Percentiles rank a stretch among this genome's conserved stretches.
These are phyloP conservation scores for Rhododendron williamsianum DNA, from an alignment of 148 eudicot species.

Conservation along the genomic window DNA sequence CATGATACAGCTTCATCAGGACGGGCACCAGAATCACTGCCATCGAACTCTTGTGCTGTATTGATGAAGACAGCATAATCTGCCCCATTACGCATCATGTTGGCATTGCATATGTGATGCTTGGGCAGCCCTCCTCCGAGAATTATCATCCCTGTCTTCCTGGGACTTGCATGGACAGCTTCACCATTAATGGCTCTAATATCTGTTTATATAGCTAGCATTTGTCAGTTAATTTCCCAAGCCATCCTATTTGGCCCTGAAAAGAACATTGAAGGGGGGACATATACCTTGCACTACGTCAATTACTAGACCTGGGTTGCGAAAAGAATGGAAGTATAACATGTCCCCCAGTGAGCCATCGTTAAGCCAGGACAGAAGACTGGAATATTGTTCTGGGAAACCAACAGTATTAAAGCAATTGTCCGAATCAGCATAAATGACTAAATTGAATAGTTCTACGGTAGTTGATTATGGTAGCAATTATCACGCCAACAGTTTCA, in stretches of 20 bases:
- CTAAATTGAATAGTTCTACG: background rate
- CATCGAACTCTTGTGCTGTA: slow-evolving; percentile 92
- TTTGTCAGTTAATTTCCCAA: background rate
- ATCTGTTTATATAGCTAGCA: slow-evolving; percentile 34
- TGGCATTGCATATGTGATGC: slow-evolving; percentile 87
- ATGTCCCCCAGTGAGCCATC: slow-evolving; percentile 91
- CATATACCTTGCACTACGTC: slow-evolving; percentile 80
- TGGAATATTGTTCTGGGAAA: slow-evolving; percentile 68
- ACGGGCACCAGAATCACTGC: slow-evolving; percentile 91
- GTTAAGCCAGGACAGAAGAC: slow-evolving; percentile 90
- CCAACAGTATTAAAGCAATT: background rate
- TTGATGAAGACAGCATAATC: slow-evolving; percentile 88
- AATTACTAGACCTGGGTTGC: slow-evolving; percentile 68
- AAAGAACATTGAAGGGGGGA: background rate
- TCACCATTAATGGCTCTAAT: slow-evolving; percentile 76
- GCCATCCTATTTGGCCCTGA: background rate
- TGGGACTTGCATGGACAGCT: slow-evolving; percentile 75
- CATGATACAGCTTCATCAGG: slow-evolving; percentile 96
- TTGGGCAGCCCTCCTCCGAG: slow-evolving; percentile 90
- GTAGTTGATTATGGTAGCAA: background rate
- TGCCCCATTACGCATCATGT: slow-evolving; percentile 95
- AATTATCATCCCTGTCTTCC: slow-evolving; percentile 88
- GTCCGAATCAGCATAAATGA: background rate
- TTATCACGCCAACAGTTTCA: background rate
- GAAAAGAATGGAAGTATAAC: slow-evolving; percentile 81